phyloP scores from a whole-genome alignment of 352 stramenopile genomes.

The Phytophthora aleatoria region DNA sequence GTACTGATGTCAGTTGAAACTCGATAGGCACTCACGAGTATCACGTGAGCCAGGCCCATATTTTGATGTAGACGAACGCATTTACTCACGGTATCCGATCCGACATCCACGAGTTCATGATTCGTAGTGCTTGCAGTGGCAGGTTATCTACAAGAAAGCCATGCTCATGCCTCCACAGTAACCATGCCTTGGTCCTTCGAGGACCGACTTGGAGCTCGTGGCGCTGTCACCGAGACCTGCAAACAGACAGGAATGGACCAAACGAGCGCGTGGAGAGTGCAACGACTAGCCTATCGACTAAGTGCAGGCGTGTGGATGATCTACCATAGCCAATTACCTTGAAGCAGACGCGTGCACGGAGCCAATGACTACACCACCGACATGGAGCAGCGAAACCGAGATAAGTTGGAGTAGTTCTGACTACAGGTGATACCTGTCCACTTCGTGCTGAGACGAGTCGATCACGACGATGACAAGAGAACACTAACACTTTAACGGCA shows the following conservation, averaged over 20 bases:
- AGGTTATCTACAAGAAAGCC: not conserved
- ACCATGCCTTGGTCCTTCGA: not conserved
- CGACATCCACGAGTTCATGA: not conserved
- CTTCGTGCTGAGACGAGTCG: constrained; percentile 22
- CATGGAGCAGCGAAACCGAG: constrained; percentile 11
- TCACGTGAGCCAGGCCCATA: constrained; percentile 11
- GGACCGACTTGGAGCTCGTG: not conserved
- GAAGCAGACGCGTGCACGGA: constrained; percentile 15
- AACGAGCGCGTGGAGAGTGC: constrained; percentile 11
- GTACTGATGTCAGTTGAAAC: constrained; percentile 11
- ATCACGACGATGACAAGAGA: not conserved
- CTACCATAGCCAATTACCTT: constrained; percentile 17
- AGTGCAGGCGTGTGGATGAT: constrained; percentile 8
- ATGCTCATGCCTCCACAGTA: not conserved
- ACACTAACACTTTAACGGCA: not conserved
- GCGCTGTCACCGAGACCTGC: not conserved
- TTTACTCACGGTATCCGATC: not conserved
- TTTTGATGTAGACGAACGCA: constrained; percentile 13
- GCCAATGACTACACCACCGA: constrained; percentile 19
- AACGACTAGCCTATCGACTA: constrained; percentile 12
- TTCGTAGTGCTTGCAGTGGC: not conserved
- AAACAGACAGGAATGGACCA: constrained; percentile 1
- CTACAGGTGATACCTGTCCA: constrained; percentile 8
- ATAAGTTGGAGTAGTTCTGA: constrained; percentile 30
- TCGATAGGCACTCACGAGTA: constrained; percentile 3